These are phyloP conservation scores for Calonectria hongkongensis DNA, from an alignment of 2,329 filamentous ascomycete species.

Conservation along the genomic window DNA sequence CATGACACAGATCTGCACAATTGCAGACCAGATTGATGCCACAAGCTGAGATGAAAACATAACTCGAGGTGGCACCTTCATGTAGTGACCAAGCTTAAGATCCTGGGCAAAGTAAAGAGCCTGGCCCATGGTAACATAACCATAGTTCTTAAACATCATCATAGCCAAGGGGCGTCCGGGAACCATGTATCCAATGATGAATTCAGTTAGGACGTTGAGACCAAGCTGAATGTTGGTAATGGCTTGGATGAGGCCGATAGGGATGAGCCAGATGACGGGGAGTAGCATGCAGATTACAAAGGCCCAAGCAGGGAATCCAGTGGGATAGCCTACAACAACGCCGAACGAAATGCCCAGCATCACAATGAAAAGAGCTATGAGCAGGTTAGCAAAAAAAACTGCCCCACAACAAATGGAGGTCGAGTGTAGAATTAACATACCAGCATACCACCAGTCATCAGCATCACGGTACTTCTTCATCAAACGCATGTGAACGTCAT, in stretches of 20 bases:
- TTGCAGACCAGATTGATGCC: slow-evolving; percentile 76
- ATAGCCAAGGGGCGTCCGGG: slow-evolving; percentile 82
- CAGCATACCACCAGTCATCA: slow-evolving; percentile 76
- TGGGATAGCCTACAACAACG: slow-evolving; percentile 73
- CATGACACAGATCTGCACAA: slow-evolving; percentile 79
- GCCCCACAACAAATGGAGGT: slow-evolving; percentile 50
- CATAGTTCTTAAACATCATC: slow-evolving; percentile 87
- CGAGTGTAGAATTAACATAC: slow-evolving; percentile 63
- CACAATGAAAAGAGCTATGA: slow-evolving; percentile 66
- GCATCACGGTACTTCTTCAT: slow-evolving; percentile 78
- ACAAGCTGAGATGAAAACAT: slow-evolving; percentile 77
- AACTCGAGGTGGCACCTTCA: slow-evolving; percentile 77
- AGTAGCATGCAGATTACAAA: slow-evolving; percentile 75
- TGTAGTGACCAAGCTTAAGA: slow-evolving; percentile 81
- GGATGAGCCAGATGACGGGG: slow-evolving; percentile 75
- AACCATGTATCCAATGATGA: slow-evolving; percentile 83
- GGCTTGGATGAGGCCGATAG: slow-evolving; percentile 77
- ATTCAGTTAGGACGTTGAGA: slow-evolving; percentile 83
- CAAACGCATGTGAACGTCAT: slow-evolving; percentile 75
- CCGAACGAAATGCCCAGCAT: slow-evolving; percentile 74
- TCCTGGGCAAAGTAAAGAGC: slow-evolving; percentile 80
- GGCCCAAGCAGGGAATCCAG: slow-evolving; percentile 75
- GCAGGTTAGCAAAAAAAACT: slow-evolving; percentile 36
- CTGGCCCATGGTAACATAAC: slow-evolving; percentile 81
- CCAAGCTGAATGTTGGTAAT: slow-evolving; percentile 79